Conservation (phyloP, 495 filamentous ascomycete species). For the Aspergillus affinis region DNA sequence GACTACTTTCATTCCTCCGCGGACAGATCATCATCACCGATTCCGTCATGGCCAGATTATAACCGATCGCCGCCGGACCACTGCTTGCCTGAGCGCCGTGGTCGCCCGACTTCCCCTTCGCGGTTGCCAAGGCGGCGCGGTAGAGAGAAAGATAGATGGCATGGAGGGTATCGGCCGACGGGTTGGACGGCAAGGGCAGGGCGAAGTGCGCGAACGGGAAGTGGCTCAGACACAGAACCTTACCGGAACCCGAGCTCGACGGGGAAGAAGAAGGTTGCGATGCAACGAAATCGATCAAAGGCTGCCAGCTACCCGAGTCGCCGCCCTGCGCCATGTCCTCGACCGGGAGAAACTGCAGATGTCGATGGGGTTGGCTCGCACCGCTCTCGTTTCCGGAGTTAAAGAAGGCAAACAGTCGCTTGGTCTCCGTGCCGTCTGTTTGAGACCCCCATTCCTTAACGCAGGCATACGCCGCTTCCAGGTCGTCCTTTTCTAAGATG, state of each 20-base stretch:
- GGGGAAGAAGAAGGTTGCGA: slow-evolving; percentile 21
- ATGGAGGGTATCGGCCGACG: slow-evolving; percentile 41
- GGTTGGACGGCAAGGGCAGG: slow-evolving; percentile 38
- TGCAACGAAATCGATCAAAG: slow-evolving; percentile 53
- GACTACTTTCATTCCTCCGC: slow-evolving; percentile 45
- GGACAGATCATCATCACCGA: slow-evolving; percentile 68
- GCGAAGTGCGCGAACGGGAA: slow-evolving; percentile 57
- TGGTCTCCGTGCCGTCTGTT: slow-evolving; percentile 15
- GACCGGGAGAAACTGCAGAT: slow-evolving; percentile 75
- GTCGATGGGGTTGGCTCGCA: slow-evolving; percentile 76
- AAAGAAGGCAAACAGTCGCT: slow-evolving; percentile 72
- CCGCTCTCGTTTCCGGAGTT: slow-evolving; percentile 78
- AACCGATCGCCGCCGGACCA: slow-evolving; percentile 62
- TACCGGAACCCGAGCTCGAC: slow-evolving; percentile 12
- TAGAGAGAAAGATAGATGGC: slow-evolving; percentile 55
- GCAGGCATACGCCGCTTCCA: slow-evolving; percentile 64
- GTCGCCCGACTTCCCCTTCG: slow-evolving; percentile 16
- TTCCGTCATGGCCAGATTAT: slow-evolving; percentile 77
- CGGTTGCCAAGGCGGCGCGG: slow-evolving; percentile 44
- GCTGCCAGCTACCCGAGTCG: slow-evolving; percentile 43
- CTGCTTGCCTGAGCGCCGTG: slow-evolving; percentile 10
- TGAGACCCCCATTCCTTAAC: slow-evolving; percentile 57
- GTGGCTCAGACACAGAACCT: slow-evolving; percentile 27
- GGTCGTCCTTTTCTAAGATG: slow-evolving; percentile 63
- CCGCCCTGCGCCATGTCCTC: slow-evolving; percentile 62